Evolutionary conservation across 805 yeast genomes (phyloP).

Genomic region (Maudiozyma turicensis): DNA sequence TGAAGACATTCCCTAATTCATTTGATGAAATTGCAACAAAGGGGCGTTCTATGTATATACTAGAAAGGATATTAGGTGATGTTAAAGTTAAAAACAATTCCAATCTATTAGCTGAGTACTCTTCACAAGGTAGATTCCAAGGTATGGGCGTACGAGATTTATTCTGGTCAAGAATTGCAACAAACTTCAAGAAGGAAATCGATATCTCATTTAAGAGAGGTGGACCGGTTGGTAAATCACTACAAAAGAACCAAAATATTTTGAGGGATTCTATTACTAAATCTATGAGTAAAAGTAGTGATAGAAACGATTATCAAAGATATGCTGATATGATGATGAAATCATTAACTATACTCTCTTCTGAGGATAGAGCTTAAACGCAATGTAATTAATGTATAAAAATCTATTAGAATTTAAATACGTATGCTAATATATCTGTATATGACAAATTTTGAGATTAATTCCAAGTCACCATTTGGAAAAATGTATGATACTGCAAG

Average conservation of each 20-base stretch:
- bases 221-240: conserved; percentile 29
- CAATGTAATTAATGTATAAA: neutral
- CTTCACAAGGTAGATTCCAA: conserved; percentile 11
- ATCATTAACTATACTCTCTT: conserved; percentile 13
- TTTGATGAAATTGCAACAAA: conserved; percentile 15
- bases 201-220: conserved; percentile 26
- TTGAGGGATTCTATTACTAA: conserved; percentile 15
- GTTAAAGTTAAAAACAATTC: conserved; percentile 3
- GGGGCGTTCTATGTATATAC: conserved; percentile 6
- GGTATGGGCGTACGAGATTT: conserved; percentile 12
- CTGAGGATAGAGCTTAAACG: neutral
- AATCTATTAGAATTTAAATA: neutral
- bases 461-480: too few species aligned
- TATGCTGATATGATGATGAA: conserved; percentile 16
- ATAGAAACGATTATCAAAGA: conserved; percentile 8
- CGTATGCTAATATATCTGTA: neutral
- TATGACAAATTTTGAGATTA: neutral
- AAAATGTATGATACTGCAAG: too few species aligned
- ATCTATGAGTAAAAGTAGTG: conserved; percentile 8
- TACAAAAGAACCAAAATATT: conserved; percentile 15
- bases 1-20: conserved; percentile 17
- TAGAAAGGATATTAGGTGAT: conserved; percentile 15
- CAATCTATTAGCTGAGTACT: conserved; percentile 14
- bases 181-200: conserved; percentile 23
- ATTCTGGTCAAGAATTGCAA: conserved; percentile 22